A percentile compares a stretch with the other conserved stretches of the same genome.
Evolutionary conservation across 2,329 filamentous ascomycete species (phyloP).

Genomic region (Colletotrichum musae): DNA sequence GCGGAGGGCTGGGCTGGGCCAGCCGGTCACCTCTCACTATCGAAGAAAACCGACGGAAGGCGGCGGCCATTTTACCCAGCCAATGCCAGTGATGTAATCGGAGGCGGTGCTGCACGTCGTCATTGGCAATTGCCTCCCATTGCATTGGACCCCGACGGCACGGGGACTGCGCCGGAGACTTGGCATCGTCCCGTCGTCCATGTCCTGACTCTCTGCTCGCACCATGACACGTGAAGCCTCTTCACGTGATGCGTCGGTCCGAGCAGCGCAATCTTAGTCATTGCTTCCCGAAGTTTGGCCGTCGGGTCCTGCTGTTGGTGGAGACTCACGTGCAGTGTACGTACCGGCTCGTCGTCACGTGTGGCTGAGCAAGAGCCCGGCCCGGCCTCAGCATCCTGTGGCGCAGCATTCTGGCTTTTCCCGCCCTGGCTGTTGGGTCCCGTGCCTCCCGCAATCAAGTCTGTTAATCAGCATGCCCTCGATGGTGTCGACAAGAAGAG

Average conservation of each 20-base stretch:
- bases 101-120: slow-evolving; percentile 34
- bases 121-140: slow-evolving; percentile 10
- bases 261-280: background rate
- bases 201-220: background rate
- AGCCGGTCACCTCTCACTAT: background rate
- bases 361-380: background rate
- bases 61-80: background rate
- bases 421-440: too few relatives aligned
- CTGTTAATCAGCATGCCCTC: too few relatives aligned
- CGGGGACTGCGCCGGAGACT: slow-evolving; percentile 25
- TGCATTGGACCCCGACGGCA: slow-evolving; percentile 26
- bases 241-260: slow-evolving; percentile 9
- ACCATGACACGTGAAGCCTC: slow-evolving; percentile 8
- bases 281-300: slow-evolving; percentile 2
- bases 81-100: slow-evolving; percentile 33
- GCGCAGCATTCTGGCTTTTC: background rate
- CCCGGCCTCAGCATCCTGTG: background rate
- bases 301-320: too few relatives aligned
- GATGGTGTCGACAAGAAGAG: too few relatives aligned
- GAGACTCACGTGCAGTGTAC: too few relatives aligned
- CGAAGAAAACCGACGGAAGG: background rate
- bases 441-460: too few relatives aligned
- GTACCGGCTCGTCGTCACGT: background rate
- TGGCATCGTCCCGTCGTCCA: slow-evolving; percentile 8
- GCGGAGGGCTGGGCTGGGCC: slow-evolving; percentile 24